Base-by-base conservation (phyloP, 176 grass and related monocot species). In the Triticum urartu region DNA sequence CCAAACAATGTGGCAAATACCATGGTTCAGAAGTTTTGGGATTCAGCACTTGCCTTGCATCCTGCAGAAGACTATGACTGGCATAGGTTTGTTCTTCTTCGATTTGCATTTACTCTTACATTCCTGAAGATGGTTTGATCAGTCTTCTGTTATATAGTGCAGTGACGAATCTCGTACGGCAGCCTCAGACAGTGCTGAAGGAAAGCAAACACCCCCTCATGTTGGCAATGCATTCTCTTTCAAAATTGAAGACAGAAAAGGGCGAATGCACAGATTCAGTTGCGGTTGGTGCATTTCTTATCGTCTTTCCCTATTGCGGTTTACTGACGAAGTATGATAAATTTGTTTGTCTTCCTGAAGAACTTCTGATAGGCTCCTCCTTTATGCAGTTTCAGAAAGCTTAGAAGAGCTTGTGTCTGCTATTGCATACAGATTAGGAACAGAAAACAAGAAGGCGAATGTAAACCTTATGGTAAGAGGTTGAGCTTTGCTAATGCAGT, bases 1-100 rank as follows among this genome's bases (percentile, higher is more conserved):
- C 79, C 34, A 83, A 89, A 90, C 39, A 81, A 79, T 67, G 82
- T 92, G 87, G 93, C 91, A 84, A 90, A 90, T 35, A 89, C 91
- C 38, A 92, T 98, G 89, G 75, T 98, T 68, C 87, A 95, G 14
- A 95, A 88, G 54, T 98, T 98, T 80, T 95, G 93, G 95, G 93
- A 98, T 79, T 92, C 91, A 45, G 88, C 95, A 59, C 90, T 94
- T 86, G 77, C 88, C 15, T 39, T 90, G 47, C 84, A 93, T 66
- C 72, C 82, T 75, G 63, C 86, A 79, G 92, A 92, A 18, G 93
- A 98, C 52, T 81, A 67, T 47, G 95, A 98, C 52, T 78, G 38
- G 2, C 81, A 71, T 81, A 93, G 93, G 93, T 95, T 79, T 77
- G 75, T 81, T 80, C 36, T n/a, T 81, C 47, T 80, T 81, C 14